A percentile compares a stretch with the other conserved stretches of the same genome.
These are phyloP conservation scores for Penicillium lagena DNA, from an alignment of 495 filamentous ascomycete species.

Conservation along the genomic window DNA sequence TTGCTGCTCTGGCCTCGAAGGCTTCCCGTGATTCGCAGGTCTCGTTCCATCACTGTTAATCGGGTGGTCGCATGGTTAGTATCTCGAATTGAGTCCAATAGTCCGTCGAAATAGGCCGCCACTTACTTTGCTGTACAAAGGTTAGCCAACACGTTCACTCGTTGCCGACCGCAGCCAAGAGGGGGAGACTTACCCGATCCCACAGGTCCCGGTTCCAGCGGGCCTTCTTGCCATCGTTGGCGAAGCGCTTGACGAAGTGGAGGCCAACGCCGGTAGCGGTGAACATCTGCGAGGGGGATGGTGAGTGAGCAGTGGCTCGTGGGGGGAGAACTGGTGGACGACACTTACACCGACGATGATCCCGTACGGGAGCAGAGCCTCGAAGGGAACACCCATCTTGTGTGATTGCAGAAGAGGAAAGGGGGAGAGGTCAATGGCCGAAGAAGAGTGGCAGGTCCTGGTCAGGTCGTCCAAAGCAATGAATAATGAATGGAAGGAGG, in stretches of 20 bases:
- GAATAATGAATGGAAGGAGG: too few relatives aligned
- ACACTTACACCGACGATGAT: constrained; percentile 76
- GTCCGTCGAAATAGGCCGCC: too few relatives aligned
- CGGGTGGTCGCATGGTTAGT: neutral
- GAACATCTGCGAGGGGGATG: constrained; percentile 68
- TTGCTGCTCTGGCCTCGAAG: constrained; percentile 82
- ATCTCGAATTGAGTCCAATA: constrained; percentile 1
- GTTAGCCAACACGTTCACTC: constrained; percentile 35
- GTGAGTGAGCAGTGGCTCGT: constrained; percentile 20
- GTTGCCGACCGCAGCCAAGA: constrained; percentile 23
- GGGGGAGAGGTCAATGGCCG: neutral
- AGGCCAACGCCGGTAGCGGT: constrained; percentile 72
- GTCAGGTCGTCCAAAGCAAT: too few relatives aligned
- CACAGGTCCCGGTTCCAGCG: constrained; percentile 84
- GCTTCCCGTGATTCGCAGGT: constrained; percentile 79
- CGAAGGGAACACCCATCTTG: constrained; percentile 92
- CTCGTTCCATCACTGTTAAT: constrained; percentile 88
- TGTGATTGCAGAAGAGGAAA: neutral
- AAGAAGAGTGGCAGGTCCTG: neutral
- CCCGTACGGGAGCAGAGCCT: constrained; percentile 88
- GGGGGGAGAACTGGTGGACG: constrained; percentile 8
- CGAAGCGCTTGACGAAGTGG: constrained; percentile 63
- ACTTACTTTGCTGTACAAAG: constrained; percentile 65
- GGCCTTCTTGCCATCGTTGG: constrained; percentile 82
- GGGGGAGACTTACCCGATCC: constrained; percentile 68